Evolutionary conservation across 2,329 filamentous ascomycete genomes (phyloP).

Genomic region (Aspergillus ruber): DNA sequence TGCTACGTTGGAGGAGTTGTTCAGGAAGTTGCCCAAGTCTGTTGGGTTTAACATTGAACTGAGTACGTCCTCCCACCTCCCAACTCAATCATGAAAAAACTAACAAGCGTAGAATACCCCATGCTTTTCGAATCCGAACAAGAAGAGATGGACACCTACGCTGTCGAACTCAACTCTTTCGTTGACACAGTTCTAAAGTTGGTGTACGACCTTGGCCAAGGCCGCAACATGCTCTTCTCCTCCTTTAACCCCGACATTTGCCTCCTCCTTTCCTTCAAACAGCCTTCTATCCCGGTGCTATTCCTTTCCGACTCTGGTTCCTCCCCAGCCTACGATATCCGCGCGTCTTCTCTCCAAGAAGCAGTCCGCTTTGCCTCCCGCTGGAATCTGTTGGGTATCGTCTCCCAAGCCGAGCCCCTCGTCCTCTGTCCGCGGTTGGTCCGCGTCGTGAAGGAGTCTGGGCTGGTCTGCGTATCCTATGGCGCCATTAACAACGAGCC

Average conservation of each 20-base stretch:
- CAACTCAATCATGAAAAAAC: no score
- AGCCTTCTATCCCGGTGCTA: conserved; percentile 90
- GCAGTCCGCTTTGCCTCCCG: conserved; percentile 88
- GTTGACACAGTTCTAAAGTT: conserved; percentile 86
- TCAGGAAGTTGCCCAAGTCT: conserved; percentile 70
- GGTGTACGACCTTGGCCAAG: conserved; percentile 77
- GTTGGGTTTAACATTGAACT: conserved; percentile 98
- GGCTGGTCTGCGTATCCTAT: conserved; percentile 90
- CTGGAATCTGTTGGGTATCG: conserved; percentile 91
- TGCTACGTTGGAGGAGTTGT: conserved; percentile 89
- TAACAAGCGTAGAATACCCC: conserved; percentile 63
- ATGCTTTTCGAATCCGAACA: conserved; percentile 95
- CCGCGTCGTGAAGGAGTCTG: conserved; percentile 86
- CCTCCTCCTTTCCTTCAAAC: conserved; percentile 88
- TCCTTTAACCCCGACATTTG: conserved; percentile 98
- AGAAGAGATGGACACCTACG: conserved; percentile 94
- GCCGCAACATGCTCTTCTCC: conserved; percentile 92
- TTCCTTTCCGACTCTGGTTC: conserved; percentile 89
- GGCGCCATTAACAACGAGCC: conserved; percentile 86
- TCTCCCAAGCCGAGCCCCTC: conserved; percentile 79
- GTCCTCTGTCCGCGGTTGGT: conserved; percentile 85
- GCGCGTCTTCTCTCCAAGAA: conserved; percentile 87
- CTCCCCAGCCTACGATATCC: conserved; percentile 75
- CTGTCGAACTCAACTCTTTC: conserved; percentile 92
- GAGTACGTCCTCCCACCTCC: no score